These are phyloP conservation scores for Thymus quinquecostatus DNA, from an alignment of 257 asterid genomes.

Conservation along the genomic window DNA sequence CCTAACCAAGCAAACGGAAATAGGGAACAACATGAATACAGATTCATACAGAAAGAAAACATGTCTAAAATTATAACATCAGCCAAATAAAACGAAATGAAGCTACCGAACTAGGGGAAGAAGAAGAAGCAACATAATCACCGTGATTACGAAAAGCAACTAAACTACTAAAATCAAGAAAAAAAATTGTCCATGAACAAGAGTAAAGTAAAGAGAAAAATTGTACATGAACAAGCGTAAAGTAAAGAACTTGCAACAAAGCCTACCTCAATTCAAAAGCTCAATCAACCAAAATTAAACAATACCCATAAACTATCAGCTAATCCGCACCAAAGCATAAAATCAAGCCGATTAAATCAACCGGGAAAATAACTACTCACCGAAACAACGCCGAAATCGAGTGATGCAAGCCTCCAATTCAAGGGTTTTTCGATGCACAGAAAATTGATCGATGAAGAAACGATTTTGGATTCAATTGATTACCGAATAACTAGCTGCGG, in stretches of 20 bases:
- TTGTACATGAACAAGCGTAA: neutral
- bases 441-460: constrained; percentile 3
- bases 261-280: constrained; percentile 13
- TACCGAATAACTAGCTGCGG: neutral
- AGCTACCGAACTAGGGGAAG: neutral
- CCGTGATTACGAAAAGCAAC: neutral
- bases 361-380: constrained; percentile 14
- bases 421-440: constrained; percentile 25
- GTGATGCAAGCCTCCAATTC: constrained; percentile 6
- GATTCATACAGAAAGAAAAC: constrained; percentile 1
- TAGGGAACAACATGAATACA: neutral
- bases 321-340: neutral
- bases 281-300: constrained; percentile 7
- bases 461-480: neutral
- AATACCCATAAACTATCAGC: neutral
- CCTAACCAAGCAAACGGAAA: constrained; percentile 8
- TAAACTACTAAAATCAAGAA: neutral
- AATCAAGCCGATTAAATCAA: neutral
- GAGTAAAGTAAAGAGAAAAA: neutral
- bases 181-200: neutral
- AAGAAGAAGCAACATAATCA: neutral
- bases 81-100: neutral
- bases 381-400: constrained; percentile 9
- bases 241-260: constrained; percentile 1
- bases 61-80: neutral